These are phyloP conservation scores for Cryptomeria japonica DNA, from an alignment of 75 land plant genomes.

Conservation along the genomic window DNA sequence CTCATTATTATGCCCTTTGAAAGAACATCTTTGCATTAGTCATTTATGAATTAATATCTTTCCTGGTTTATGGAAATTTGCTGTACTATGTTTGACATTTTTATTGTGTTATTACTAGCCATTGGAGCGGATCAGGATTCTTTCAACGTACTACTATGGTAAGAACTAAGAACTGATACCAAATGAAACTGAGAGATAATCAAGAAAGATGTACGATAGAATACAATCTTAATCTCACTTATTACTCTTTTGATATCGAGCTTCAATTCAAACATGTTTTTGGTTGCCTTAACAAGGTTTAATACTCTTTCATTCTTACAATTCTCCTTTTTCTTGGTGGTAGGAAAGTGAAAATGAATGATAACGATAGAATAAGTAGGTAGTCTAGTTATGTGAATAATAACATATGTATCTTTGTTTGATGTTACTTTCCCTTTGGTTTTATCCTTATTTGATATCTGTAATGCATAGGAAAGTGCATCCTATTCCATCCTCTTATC, in stretches of 20 bases:
- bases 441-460: not conserved
- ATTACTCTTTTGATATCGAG: not conserved
- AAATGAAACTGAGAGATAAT: not conserved
- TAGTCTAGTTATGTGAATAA: not conserved
- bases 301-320: not conserved
- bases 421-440: not conserved
- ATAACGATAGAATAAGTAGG: not conserved
- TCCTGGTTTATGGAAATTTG: not conserved
- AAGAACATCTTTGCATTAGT: not conserved
- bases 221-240: not conserved
- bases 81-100: not conserved
- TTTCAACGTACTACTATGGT: conserved; percentile 97
- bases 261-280: not conserved
- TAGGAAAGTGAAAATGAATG: not conserved
- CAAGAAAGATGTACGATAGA: not conserved
- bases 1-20: not conserved
- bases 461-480: not conserved
- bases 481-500: not conserved
- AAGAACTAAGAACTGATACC: conserved; percentile 47
- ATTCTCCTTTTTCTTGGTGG: not conserved
- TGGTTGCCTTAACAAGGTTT: not conserved
- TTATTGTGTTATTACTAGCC: conserved; percentile 60
- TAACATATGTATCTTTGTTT: not conserved
- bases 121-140: conserved; percentile 83
- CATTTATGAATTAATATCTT: not conserved